Evolutionary conservation across 805 yeast genomes (phyloP).

Genomic region (Candida cerambycidarum): DNA sequence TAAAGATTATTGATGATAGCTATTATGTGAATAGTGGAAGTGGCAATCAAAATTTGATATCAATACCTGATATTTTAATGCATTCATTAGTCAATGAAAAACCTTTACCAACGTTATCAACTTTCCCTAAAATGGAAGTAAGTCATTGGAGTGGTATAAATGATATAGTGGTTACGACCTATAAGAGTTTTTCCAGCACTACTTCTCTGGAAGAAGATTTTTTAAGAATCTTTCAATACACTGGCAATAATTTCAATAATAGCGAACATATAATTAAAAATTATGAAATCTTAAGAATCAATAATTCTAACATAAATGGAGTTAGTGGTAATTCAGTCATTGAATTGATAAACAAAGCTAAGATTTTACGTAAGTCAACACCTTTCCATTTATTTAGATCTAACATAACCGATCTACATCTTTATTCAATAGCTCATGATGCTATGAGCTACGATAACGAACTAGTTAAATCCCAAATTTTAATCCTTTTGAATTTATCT

Average conservation of each 20-base stretch:
- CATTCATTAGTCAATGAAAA: slow-evolving; percentile 85
- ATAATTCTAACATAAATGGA: slow-evolving; percentile 8
- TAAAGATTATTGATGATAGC: slow-evolving; percentile 50
- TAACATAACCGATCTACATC: slow-evolving; percentile 23
- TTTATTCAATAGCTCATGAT: slow-evolving; percentile 75
- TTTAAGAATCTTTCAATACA: slow-evolving; percentile 28
- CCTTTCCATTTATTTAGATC: slow-evolving; percentile 83
- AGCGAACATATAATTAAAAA: slow-evolving; percentile 20
- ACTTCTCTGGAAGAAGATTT: slow-evolving; percentile 20
- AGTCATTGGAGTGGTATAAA: slow-evolving; percentile 64
- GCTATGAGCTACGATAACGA: slow-evolving; percentile 50
- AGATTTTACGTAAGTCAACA: slow-evolving; percentile 70
- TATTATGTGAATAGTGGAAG: slow-evolving; percentile 26
- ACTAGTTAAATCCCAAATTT: slow-evolving; percentile 58
- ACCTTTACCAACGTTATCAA: slow-evolving; percentile 52
- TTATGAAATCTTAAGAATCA: slow-evolving; percentile 24
- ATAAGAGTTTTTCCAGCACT: slow-evolving; percentile 21
- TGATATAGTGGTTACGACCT: slow-evolving; percentile 52
- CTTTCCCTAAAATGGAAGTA: slow-evolving; percentile 68
- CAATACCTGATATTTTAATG: slow-evolving; percentile 79
- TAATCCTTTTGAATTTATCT: slow-evolving; percentile 62
- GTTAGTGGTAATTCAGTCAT: slow-evolving; percentile 41
- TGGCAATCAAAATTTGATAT: slow-evolving; percentile 42
- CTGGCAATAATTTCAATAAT: slow-evolving; percentile 24
- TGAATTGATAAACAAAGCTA: slow-evolving; percentile 64